phyloP scores from a whole-genome alignment of 2,329 filamentous ascomycete genomes.

The Stagonosporopsis chrysanthemi region DNA sequence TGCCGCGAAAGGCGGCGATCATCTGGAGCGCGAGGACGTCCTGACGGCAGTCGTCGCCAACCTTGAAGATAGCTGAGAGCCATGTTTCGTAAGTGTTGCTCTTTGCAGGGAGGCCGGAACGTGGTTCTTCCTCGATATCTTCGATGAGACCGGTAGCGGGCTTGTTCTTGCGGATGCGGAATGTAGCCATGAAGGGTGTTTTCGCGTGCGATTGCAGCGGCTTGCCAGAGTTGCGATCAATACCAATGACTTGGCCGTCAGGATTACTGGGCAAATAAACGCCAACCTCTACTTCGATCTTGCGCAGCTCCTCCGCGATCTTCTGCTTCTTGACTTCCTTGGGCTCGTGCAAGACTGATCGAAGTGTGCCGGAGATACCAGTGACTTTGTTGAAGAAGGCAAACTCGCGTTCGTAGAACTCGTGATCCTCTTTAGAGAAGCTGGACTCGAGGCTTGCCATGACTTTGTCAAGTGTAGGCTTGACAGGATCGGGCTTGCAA shows the following conservation, averaged over 20 bases:
- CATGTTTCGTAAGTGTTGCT: conserved; percentile 84
- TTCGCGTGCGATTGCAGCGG: conserved; percentile 98
- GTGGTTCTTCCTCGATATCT: conserved; percentile 44
- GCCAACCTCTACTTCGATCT: conserved; percentile 95
- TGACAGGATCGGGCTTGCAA: conserved; percentile 80
- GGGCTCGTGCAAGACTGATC: conserved; percentile 87
- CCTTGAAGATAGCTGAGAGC: conserved; percentile 99
- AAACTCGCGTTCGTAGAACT: conserved; percentile 94
- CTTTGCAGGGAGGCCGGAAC: conserved; percentile 42
- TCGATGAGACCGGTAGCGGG: conserved; percentile 43
- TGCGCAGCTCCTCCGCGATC: conserved; percentile 96
- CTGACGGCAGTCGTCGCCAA: conserved; percentile 97
- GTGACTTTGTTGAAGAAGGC: conserved; percentile 98
- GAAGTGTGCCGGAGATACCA: conserved; percentile 91
- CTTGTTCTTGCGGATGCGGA: conserved; percentile 88
- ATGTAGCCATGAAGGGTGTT: conserved; percentile 98
- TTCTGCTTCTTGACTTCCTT: conserved; percentile 99
- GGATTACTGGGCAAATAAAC: conserved; percentile 98
- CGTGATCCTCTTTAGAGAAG: conserved; percentile 79
- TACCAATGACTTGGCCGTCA: conserved; percentile 95
- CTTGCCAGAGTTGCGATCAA: conserved; percentile 97
- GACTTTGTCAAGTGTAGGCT: conserved; percentile 90
- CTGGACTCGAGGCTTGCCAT: conserved; percentile 82
- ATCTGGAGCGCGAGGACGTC: conserved; percentile 96
- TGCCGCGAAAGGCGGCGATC: conserved; percentile 96